phyloP scores from a whole-genome alignment of 2,329 filamentous ascomycete species.

The Sporothrix brunneoviolacea region DNA sequence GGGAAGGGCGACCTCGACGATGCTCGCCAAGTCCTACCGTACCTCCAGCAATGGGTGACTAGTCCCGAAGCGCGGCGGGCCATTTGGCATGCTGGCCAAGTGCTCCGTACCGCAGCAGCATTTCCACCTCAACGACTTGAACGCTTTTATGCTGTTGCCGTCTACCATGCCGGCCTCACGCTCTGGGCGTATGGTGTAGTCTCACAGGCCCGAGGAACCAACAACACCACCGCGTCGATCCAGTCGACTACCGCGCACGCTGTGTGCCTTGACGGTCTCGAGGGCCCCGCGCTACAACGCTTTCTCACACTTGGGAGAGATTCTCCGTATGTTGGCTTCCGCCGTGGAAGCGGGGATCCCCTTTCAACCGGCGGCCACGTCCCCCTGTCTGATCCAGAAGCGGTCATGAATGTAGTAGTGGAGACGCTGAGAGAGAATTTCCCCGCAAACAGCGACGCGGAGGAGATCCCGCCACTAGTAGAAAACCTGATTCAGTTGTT shows the following conservation, averaged over 20 bases:
- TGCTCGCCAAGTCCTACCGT: constrained; percentile 34
- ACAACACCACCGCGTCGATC: not conserved
- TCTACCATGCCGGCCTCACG: constrained; percentile 62
- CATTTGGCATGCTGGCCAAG: constrained; percentile 19
- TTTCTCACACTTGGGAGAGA: too few relatives aligned
- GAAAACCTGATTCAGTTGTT: constrained; percentile 61
- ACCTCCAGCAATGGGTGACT: constrained; percentile 16
- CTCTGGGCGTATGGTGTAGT: constrained; percentile 65
- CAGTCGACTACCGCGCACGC: too few relatives aligned
- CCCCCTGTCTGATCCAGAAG: constrained; percentile 47
- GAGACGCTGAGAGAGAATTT: constrained; percentile 51
- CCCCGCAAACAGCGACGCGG: constrained; percentile 16
- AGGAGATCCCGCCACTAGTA: constrained; percentile 52
- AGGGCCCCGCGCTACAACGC: too few relatives aligned
- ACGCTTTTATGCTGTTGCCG: constrained; percentile 61
- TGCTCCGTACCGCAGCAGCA: constrained; percentile 11
- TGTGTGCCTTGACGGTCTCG: too few relatives aligned
- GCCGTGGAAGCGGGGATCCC: too few relatives aligned
- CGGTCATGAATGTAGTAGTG: constrained; percentile 53
- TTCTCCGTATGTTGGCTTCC: too few relatives aligned
- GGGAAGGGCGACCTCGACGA: constrained; percentile 62
- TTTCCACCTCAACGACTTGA: constrained; percentile 45
- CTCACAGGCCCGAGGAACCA: not conserved
- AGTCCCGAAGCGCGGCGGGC: constrained; percentile 13
- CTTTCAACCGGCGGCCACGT: too few relatives aligned